Evolutionary conservation across 129 eudicot genomes (phyloP), one percentile per base, ranked within the genome.

Genomic region (Lactuca sativa): DNA sequence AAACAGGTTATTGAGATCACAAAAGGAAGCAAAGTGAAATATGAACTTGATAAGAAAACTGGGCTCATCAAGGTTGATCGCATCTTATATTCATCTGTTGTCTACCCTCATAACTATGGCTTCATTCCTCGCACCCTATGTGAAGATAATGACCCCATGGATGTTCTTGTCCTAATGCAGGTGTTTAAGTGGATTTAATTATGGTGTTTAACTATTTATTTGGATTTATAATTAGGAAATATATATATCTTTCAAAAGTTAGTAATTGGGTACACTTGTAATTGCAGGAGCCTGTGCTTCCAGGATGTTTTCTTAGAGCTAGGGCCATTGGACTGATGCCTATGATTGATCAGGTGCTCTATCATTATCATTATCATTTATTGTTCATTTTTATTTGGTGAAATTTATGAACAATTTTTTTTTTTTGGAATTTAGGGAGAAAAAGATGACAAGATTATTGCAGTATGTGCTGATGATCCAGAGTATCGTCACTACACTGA

Each of bases 151-250:
- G 95, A 90, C 64, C 96, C 96, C 2, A 43, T 90, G 80, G 96
- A 90, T 78, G 96, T 90, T 32, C 80, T 90, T 61, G 90, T 90
- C 78, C 77, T 90, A 31, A 90, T 90, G 91, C 96, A 90, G 96
- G 96, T 86, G 70, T 7, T 41, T 47, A 2, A 47, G 11, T 47
- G 44, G 9, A 38, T 47, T 47, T 47, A 10, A 47, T 3, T 9
- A 9, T 47, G 11, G 4, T 47, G 21, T 21, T 21, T 21, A 21
- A 21, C 21, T 21, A 47, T 47, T 47, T 10, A 12, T 9, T 5
- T 47, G 4, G 3, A 47, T 47, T 47, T 47, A 47, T 47, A 10
- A 47, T 25, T 25, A 25, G 30, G 30, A 25, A 25, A 25, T 25
- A 59, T 18, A 12, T 53, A 31, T 21, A 15, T 15, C 47, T 37